Percentiles rank a stretch among this genome's conserved stretches.
Evolutionary conservation across 2,329 filamentous ascomycete genomes (phyloP).

Genomic region (Blastomyces emzantsi): DNA sequence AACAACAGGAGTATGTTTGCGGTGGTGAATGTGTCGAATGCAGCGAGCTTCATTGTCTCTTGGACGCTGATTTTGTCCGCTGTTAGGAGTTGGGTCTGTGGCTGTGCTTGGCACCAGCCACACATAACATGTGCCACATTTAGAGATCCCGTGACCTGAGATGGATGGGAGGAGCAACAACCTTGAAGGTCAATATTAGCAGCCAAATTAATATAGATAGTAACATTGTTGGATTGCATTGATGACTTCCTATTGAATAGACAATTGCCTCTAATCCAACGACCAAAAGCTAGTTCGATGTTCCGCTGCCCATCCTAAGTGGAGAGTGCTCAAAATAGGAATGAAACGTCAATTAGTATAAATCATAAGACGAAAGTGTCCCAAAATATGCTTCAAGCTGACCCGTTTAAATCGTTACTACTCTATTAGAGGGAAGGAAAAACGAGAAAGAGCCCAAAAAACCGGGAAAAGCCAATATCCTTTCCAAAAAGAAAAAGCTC

Average conservation of each 20-base stretch:
- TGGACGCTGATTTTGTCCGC: neutral
- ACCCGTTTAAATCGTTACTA: neutral
- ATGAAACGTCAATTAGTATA: neutral
- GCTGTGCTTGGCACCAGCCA: neutral
- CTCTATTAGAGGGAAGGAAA: neutral
- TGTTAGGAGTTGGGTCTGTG: conserved; percentile 1
- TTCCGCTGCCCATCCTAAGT: neutral
- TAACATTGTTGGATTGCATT: neutral
- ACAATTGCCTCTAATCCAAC: neutral
- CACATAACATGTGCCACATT: neutral
- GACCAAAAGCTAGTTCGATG: neutral
- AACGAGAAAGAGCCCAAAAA: neutral
- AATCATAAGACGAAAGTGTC: neutral
- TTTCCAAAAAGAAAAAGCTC: neutral
- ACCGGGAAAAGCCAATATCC: neutral
- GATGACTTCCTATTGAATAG: neutral
- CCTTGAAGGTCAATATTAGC: neutral
- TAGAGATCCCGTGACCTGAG: neutral
- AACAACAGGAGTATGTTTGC: neutral
- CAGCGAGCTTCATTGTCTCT: neutral
- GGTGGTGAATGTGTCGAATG: neutral
- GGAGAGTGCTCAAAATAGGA: neutral
- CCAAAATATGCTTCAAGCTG: neutral
- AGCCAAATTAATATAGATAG: neutral
- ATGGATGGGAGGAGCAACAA: neutral